Evolutionary conservation across 768 basidiomycete species (phyloP).

Genomic region (Pleurotus platypus): DNA sequence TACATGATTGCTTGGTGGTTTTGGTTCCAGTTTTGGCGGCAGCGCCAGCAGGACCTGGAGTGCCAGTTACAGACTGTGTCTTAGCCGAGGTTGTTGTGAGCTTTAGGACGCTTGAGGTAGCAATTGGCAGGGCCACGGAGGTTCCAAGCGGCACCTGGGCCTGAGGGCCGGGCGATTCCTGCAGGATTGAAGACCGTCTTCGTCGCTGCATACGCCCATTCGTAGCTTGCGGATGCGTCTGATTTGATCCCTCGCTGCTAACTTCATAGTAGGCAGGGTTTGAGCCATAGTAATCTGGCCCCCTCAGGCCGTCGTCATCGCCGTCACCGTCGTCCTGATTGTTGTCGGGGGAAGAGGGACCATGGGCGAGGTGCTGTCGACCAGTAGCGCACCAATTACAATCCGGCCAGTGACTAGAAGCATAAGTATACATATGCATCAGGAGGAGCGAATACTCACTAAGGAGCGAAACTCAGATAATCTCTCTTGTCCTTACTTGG

Average conservation of each 20-base stretch:
- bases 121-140: not conserved
- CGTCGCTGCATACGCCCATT: not conserved
- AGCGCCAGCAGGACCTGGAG: conserved; percentile 29
- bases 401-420: conserved; percentile 46
- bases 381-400: conserved; percentile 45
- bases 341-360: conserved; percentile 11
- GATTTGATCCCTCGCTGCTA: not conserved
- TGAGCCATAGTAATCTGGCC: not conserved
- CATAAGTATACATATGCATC: conserved; percentile 10
- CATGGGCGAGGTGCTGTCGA: conserved; percentile 20
- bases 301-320: not conserved
- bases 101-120: not conserved
- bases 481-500: conserved; percentile 35
- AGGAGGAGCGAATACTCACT: conserved; percentile 28
- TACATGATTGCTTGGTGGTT: conserved; percentile 30
- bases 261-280: not conserved
- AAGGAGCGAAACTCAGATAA: conserved; percentile 58
- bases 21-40: conserved; percentile 20
- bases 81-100: not conserved
- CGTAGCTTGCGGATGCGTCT: not conserved
- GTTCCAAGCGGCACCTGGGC: not conserved
- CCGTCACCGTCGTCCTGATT: conserved; percentile 12
- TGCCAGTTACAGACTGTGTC: conserved; percentile 17
- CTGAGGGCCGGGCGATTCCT: not conserved
- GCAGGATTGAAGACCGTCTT: not conserved